Conservation (phyloP, 2,329 filamentous ascomycete genomes). For the Fusarium longipes region DNA sequence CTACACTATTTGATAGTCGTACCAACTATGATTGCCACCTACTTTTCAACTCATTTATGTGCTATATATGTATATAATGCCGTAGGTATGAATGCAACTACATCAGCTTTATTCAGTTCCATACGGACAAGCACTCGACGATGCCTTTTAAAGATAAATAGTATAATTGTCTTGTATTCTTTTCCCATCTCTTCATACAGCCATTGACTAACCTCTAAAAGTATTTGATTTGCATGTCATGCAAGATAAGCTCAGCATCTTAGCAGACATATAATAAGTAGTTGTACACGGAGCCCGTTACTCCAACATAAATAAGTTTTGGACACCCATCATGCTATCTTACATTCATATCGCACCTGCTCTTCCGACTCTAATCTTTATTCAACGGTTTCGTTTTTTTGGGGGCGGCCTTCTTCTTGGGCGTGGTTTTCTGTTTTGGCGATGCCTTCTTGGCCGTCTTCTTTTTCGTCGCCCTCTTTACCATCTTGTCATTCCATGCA, state of each 20-base stretch:
- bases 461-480: not conserved
- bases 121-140: not conserved
- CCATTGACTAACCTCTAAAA: not conserved
- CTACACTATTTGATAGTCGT: too few relatives aligned
- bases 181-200: not conserved
- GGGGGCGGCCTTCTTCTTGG: not conserved
- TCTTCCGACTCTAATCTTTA: not conserved
- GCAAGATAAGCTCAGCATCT: constrained; percentile 11
- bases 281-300: constrained; percentile 26
- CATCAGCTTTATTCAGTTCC: not conserved
- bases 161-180: not conserved
- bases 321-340: not conserved
- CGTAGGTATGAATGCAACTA: too few relatives aligned
- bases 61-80: too few relatives aligned
- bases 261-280: constrained; percentile 5
- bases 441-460: not conserved
- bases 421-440: not conserved
- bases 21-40: too few relatives aligned
- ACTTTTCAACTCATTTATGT: too few relatives aligned
- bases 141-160: too few relatives aligned
- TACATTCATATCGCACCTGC: not conserved
- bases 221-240: constrained; percentile 20
- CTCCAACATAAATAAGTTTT: constrained; percentile 9
- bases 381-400: not conserved
- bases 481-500: constrained; percentile 51